Conservation (phyloP, 805 yeast species). For the Nakazawaea holstii region DNA sequence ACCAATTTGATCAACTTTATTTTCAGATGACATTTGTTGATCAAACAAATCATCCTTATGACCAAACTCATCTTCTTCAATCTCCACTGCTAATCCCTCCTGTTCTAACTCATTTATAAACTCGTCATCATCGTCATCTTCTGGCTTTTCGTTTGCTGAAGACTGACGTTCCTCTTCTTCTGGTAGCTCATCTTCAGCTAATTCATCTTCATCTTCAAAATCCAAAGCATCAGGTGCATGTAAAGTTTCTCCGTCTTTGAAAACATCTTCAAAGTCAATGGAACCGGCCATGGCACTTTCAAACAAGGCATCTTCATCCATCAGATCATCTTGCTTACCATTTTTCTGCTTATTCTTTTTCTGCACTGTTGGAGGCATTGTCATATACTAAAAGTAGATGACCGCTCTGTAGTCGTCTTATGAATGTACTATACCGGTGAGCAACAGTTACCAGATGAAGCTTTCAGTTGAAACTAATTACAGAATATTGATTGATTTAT, state of each 20-base stretch:
- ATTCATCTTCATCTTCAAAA: conserved; percentile 89
- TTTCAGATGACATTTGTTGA: conserved; percentile 24
- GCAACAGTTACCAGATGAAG: too few species aligned
- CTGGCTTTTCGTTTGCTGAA: conserved; percentile 12
- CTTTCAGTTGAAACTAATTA: too few species aligned
- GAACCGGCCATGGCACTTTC: conserved; percentile 27
- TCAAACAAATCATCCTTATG: conserved; percentile 26
- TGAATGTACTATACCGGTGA: too few species aligned
- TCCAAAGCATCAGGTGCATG: conserved; percentile 94
- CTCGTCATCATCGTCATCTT: conserved; percentile 32
- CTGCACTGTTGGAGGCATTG: not conserved
- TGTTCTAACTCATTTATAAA: conserved; percentile 30
- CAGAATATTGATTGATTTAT: too few species aligned
- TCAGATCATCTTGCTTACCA: not conserved
- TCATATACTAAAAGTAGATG: not conserved
- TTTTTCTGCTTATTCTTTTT: not conserved
- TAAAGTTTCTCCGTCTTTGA: conserved; percentile 45
- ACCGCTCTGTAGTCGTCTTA: not conserved
- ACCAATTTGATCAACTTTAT: conserved; percentile 21
- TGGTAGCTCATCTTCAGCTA: conserved; percentile 78
- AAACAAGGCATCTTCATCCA: conserved; percentile 24
- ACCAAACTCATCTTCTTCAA: conserved; percentile 22
- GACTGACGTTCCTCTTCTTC: conserved; percentile 20
- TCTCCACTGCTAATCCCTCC: conserved; percentile 30
- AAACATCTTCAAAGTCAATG: conserved; percentile 22